Evolutionary conservation across 768 basidiomycete species (phyloP).

Genomic region (Symmetrospora coprosmae): DNA sequence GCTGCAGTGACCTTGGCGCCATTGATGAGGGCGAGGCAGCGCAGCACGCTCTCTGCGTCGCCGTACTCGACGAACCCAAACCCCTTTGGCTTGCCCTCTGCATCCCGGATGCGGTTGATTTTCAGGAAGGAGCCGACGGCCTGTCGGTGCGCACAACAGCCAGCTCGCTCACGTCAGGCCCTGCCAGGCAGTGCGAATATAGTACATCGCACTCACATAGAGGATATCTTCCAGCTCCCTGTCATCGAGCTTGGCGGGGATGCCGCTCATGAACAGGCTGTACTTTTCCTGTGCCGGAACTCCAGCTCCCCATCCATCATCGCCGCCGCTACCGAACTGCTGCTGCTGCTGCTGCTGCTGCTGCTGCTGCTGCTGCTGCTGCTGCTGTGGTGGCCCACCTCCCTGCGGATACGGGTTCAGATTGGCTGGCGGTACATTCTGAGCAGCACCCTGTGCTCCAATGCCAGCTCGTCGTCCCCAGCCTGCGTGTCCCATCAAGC

Average conservation of each 20-base stretch:
- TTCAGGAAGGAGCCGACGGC: constrained; percentile 78
- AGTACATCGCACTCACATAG: constrained; percentile 17
- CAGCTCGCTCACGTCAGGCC: neutral
- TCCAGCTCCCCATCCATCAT: neutral
- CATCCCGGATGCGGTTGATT: constrained; percentile 82
- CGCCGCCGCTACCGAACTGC: neutral
- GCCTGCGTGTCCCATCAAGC: too few relatives aligned
- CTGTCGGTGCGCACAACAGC: constrained; percentile 39
- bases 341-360: neutral
- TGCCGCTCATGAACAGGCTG: constrained; percentile 30
- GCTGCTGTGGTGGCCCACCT: neutral
- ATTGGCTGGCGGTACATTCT: constrained; percentile 14
- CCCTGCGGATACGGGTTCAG: neutral
- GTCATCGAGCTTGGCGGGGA: constrained; percentile 29
- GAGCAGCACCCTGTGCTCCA: constrained; percentile 23
- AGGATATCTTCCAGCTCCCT: constrained; percentile 30
- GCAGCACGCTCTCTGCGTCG: constrained; percentile 76
- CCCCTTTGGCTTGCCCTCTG: constrained; percentile 82
- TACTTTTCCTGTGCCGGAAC: constrained; percentile 23
- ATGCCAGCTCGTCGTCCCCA: constrained; percentile 26
- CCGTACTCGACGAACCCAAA: constrained; percentile 96
- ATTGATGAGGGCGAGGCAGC: constrained; percentile 56
- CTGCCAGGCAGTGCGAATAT: neutral
- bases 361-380: neutral
- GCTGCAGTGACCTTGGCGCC: constrained; percentile 51